These are phyloP conservation scores for Plasmopara halstedii DNA, from an alignment of 352 stramenopile genomes.

Conservation along the genomic window DNA sequence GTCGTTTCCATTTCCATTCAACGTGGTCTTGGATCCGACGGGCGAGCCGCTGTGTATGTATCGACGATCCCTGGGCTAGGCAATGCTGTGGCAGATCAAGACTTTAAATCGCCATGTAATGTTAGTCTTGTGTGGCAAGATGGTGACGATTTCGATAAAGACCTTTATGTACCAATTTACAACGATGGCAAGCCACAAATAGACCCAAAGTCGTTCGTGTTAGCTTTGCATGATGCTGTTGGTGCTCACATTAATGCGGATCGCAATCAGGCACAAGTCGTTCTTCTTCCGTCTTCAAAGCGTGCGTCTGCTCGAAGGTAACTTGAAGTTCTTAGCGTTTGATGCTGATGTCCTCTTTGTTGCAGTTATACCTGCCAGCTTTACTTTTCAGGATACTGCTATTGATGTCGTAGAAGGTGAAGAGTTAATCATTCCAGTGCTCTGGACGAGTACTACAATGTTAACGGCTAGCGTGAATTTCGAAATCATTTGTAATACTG, in stretches of 20 bases:
- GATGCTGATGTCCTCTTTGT: background rate
- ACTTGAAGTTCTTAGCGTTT: background rate
- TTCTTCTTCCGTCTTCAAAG: constrained; percentile 46
- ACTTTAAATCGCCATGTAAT: constrained; percentile 59
- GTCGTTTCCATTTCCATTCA: constrained; percentile 59
- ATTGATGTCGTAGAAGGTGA: constrained; percentile 29
- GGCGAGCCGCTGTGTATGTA: constrained; percentile 54
- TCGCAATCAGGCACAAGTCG: constrained; percentile 34
- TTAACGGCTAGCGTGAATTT: constrained; percentile 35
- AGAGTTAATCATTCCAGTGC: constrained; percentile 36
- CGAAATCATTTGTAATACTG: constrained; percentile 34
- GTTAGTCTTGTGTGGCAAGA: constrained; percentile 72
- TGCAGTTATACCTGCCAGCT: constrained; percentile 42
- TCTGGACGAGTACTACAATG: constrained; percentile 53
- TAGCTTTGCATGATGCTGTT: constrained; percentile 51
- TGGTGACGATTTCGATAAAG: constrained; percentile 55
- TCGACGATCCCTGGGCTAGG: constrained; percentile 34
- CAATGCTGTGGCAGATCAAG: constrained; percentile 38
- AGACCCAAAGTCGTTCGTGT: constrained; percentile 34
- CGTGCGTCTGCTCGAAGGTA: constrained; percentile 18
- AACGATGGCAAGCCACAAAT: constrained; percentile 56
- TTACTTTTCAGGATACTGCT: constrained; percentile 35
- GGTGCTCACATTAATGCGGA: constrained; percentile 47
- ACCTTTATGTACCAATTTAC: constrained; percentile 52
- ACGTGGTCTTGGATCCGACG: constrained; percentile 51